Base-by-base conservation (phyloP, 495 filamentous ascomycete genomes). In the Chaetomium cochliodes region DNA sequence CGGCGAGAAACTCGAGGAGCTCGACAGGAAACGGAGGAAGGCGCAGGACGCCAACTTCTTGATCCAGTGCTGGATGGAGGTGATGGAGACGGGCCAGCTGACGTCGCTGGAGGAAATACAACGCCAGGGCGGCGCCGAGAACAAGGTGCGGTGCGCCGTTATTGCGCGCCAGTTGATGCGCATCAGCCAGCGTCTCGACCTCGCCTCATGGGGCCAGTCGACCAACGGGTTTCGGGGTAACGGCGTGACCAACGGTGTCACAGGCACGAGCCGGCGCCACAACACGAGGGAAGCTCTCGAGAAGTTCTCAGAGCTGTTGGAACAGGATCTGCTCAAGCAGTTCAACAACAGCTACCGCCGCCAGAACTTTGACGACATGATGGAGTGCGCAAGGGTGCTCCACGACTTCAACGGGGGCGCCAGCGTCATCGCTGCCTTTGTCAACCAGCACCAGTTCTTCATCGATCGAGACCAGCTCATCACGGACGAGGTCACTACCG, bases 381-480 rank as follows among this genome's bases (percentile, higher is more conserved):
- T 87, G 77, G 91, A 92, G 67, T 98, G 96, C 72, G 93, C 96
- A 23, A 91, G 89, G 63, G 94, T 96, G 42, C 81, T 99, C 66
- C 83, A 93, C 72, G 94, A 97, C 79, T 99, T 99, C 82, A 96
- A 92, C 77, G 91, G 92, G 37, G 96, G 96, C 41, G 85, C 90
- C 54, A 97, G 92, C 77, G 94, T 97, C 54, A 93, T 97, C 70
- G 92, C 89, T 33, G 81, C 92, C 53, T 99, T 97, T 72, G 93
- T 99, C 68, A 99, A 99, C 76, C 96, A 99, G 76, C 96, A 98
- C 78, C 89, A 96, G 71, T 98, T 98, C 78, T 99, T 99, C 78
- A 97, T 99, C 69, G 92, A 97, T 68, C 82, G 91, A 18, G 91
- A 89, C 71, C 90, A 96, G 69, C 79, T 97, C 65, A 88, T 96